Evolutionary conservation across 1,139 yeast genomes (phyloP).

Genomic region (Saccharomyces hybrid): DNA sequence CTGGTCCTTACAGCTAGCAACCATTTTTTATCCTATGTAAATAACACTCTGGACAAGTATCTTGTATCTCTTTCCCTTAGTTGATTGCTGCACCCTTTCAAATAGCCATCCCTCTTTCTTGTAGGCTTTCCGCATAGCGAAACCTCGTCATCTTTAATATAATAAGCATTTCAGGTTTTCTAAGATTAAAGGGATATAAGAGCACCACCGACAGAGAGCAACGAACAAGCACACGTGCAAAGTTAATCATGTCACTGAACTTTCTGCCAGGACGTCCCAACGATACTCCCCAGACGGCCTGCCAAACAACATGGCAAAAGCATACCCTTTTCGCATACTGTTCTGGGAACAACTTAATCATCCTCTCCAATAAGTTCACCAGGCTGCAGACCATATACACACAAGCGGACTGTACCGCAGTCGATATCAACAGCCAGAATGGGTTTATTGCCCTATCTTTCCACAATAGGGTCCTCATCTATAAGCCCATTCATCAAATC

Average conservation of each 20-base stretch:
- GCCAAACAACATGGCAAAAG: constrained; percentile 61
- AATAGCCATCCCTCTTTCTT: not conserved
- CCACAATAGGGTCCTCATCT: constrained; percentile 31
- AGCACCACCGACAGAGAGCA: not conserved
- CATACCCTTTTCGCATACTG: constrained; percentile 66
- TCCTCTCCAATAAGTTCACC: constrained; percentile 44
- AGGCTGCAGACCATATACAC: constrained; percentile 73
- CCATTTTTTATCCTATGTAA: constrained; percentile 18
- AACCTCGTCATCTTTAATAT: not conserved
- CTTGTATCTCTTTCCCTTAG: not conserved
- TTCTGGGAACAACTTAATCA: constrained; percentile 79
- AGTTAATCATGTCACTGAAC: constrained; percentile 46
- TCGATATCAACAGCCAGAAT: constrained; percentile 51
- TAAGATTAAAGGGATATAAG: not conserved
- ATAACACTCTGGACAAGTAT: not conserved
- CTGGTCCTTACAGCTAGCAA: constrained; percentile 80
- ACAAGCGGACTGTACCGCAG: constrained; percentile 56
- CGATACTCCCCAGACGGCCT: constrained; percentile 45
- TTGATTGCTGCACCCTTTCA: not conserved
- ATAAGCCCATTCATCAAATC: constrained; percentile 36
- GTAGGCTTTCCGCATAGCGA: not conserved
- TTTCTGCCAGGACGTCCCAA: constrained; percentile 86
- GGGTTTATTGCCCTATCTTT: constrained; percentile 45
- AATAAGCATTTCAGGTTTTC: not conserved
- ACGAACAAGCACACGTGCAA: not conserved